Evolutionary conservation across 208 protist species (phyloP).

Genomic region (Phytomonas sp.): DNA sequence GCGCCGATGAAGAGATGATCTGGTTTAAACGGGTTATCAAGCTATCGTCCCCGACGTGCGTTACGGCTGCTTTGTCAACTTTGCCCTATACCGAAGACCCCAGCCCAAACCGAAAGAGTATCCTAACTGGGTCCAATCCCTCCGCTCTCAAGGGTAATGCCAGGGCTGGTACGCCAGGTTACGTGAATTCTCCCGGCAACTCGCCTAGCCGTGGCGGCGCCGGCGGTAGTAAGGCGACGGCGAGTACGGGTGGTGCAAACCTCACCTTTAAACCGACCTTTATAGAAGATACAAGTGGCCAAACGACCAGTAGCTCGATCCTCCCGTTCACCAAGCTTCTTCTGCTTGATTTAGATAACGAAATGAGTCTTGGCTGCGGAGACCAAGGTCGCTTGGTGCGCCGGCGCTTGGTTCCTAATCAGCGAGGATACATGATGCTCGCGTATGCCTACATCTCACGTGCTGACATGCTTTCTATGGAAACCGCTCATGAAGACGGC

Average conservation of each 20-base stretch:
- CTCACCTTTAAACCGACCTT: not conserved
- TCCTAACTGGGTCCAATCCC: not conserved
- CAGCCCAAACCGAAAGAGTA: not conserved
- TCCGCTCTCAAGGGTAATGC: not conserved
- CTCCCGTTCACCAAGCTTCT: slow-evolving; percentile 39
- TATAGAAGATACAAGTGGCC: not conserved
- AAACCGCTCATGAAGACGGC: not conserved
- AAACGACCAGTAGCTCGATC: slow-evolving; percentile 16
- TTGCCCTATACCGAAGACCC: slow-evolving; percentile 38
- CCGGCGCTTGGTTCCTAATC: slow-evolving; percentile 50
- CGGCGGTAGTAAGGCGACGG: not conserved
- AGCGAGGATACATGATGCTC: slow-evolving; percentile 71
- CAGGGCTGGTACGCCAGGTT: not conserved
- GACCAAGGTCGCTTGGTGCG: slow-evolving; percentile 35
- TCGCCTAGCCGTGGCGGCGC: not conserved
- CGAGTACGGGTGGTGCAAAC: not conserved
- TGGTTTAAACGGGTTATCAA: slow-evolving; percentile 77
- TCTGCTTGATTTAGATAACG: slow-evolving; percentile 63
- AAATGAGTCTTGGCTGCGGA: slow-evolving; percentile 1
- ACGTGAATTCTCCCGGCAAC: not conserved
- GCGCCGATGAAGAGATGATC: slow-evolving; percentile 35
- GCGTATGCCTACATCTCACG: slow-evolving; percentile 29
- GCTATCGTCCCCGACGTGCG: slow-evolving; percentile 37
- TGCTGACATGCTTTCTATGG: not conserved
- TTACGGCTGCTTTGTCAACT: slow-evolving; percentile 56